phyloP scores from a whole-genome alignment of 2,329 filamentous ascomycete genomes.

The Esteya vermicola region DNA sequence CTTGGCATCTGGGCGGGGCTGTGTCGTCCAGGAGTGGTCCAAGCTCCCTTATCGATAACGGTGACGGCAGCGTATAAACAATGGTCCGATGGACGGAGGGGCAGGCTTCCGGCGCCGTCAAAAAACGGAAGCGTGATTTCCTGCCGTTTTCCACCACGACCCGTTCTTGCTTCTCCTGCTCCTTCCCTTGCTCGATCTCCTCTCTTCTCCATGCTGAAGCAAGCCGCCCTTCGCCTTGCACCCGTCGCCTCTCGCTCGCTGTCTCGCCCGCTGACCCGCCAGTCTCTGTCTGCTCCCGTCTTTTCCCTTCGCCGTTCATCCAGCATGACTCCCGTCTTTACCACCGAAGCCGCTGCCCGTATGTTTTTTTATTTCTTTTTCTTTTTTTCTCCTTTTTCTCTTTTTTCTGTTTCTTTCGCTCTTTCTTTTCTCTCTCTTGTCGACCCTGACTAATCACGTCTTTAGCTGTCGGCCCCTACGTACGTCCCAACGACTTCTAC shows the following conservation, averaged over 20 bases:
- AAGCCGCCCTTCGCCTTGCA: slow-evolving; percentile 1
- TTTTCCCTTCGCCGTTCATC: slow-evolving; percentile 13
- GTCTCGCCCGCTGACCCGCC: neutral
- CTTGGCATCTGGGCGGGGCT: neutral
- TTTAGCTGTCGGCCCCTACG: slow-evolving; percentile 48
- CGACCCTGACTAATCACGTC: neutral
- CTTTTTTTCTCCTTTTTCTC: neutral
- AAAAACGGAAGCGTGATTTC: no score
- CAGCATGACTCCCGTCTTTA: slow-evolving; percentile 34
- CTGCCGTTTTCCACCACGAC: no score
- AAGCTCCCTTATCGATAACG: neutral
- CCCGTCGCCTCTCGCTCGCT: slow-evolving; percentile 2
- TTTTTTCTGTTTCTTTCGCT: neutral
- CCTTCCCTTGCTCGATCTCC: neutral
- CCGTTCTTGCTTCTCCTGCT: neutral
- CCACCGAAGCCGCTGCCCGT: slow-evolving; percentile 46
- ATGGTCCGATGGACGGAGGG: neutral
- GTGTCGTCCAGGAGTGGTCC: neutral
- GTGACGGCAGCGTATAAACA: neutral
- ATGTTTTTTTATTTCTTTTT: no score
- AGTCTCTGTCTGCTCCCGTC: neutral
- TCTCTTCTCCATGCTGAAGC: slow-evolving; percentile 4
- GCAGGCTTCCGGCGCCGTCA: no score
- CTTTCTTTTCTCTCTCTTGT: neutral
- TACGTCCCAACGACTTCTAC: slow-evolving; percentile 20